Evolutionary conservation across 768 basidiomycete genomes (phyloP), one percentile per base, ranked within the genome.

Genomic region (Suillus discolor): DNA sequence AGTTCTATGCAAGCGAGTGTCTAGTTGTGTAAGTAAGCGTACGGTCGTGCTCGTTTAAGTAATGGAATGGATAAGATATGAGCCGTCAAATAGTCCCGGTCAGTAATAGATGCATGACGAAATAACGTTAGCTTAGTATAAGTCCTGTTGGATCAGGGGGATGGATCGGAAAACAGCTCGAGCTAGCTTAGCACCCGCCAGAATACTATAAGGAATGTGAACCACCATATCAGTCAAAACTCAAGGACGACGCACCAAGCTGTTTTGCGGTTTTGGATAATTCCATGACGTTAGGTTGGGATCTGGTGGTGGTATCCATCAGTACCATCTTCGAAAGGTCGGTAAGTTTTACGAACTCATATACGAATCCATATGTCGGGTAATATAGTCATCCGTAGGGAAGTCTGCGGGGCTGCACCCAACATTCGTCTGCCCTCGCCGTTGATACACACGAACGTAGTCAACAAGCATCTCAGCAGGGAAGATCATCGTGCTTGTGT

Each of bases 391-490:
- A 39, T 78, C 74, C 0, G 87, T 89, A 1, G 87, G 86, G 61
- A 76, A 79, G 55, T 78, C 75, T 4, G 68, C 36, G 1, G 86
- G 86, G 67, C 81, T 78, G 67, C 86, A 87, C 3, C 85, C 85
- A 54, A 85, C 71, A 70, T 84, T 85, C 38, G 55, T 69, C 53
- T 70, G 28, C 28, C 79, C 80, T 51, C 74, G 69, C 38, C 80
- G 74, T 71, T 87, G 87, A 67, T 87, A 89, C n/a, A 88, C 84
- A 36, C 87, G 81, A 31, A 89, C 82, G 71, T 87, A 88, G 73
- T 89, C 87, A 51, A 88, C 75, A 53, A 77, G 78, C 79, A 87
- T 79, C 62, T 80, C 78, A n/a, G 81, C 78, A 2, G 87, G 86
- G 76, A 85, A 85, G 23, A 68, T 70, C 73, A 87, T 76, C 57